phyloP scores from a whole-genome alignment of 768 basidiomycete species.

The Pulveroboletus sp. region DNA sequence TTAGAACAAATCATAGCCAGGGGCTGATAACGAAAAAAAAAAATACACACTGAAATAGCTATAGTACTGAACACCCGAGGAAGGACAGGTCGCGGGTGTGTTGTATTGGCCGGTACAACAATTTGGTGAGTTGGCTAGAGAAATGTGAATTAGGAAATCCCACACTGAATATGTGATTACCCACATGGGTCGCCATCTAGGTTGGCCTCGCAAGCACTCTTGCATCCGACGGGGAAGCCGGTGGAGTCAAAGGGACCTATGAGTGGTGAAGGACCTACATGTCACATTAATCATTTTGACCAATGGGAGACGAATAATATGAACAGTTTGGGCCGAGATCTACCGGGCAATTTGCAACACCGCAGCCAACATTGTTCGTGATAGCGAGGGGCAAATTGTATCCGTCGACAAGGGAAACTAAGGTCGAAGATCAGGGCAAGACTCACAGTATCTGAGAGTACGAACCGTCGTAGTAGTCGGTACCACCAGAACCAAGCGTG shows the following conservation, averaged over 20 bases:
- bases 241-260: constrained; percentile 48
- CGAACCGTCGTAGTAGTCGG: constrained; percentile 60
- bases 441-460: not conserved
- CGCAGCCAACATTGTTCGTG: constrained; percentile 51
- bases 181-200: constrained; percentile 32
- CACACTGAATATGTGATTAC: not conserved
- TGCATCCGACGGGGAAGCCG: constrained; percentile 58
- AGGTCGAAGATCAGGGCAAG: not conserved
- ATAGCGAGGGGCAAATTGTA: constrained; percentile 60
- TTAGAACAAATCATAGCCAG: not conserved
- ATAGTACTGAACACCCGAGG: constrained; percentile 39
- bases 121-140: constrained; percentile 50
- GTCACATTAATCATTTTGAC: not conserved
- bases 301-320: not conserved
- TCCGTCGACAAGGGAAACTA: constrained; percentile 64
- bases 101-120: constrained; percentile 57
- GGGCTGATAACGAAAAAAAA: not conserved
- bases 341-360: constrained; percentile 52
- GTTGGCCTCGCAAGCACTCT: constrained; percentile 48
- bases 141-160: not conserved
- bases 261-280: constrained; percentile 45
- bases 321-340: constrained; percentile 57
- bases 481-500: constrained; percentile 44
- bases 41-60: constrained; percentile 41
- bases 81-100: constrained; percentile 53